These are phyloP conservation scores for Trichoderma aggressivum DNA, from an alignment of 2,329 filamentous ascomycete species.

Conservation along the genomic window DNA sequence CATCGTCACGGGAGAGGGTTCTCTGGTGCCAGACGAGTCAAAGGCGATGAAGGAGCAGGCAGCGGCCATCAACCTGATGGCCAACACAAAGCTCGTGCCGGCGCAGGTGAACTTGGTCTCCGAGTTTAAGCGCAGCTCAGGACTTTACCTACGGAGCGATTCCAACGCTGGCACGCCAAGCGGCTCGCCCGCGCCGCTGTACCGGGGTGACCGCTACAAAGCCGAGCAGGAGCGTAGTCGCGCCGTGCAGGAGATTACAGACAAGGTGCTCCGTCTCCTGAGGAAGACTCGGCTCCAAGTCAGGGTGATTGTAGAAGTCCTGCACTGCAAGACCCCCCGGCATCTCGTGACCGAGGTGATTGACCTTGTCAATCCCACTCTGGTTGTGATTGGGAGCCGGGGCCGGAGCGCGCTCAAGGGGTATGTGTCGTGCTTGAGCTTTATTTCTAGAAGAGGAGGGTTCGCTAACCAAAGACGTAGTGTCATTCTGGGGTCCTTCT, in stretches of 20 bases:
- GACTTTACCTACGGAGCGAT: conserved; percentile 28
- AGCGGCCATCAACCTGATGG: conserved; percentile 64
- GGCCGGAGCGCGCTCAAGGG: conserved; percentile 91
- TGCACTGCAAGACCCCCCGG: conserved; percentile 97
- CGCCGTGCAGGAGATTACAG: conserved; percentile 79
- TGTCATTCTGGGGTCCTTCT: conserved; percentile 92
- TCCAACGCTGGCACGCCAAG: conserved; percentile 34
- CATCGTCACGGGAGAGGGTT: conserved; percentile 46
- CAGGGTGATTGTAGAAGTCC: conserved; percentile 88
- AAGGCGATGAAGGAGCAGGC: conserved; percentile 74
- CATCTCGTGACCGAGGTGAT: conserved; percentile 97
- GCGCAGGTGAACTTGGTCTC: conserved; percentile 33
- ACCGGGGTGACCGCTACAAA: conserved; percentile 50
- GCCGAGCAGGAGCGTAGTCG: conserved; percentile 75
- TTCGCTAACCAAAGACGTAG: conserved; percentile 47
- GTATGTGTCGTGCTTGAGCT: conserved; percentile 48
- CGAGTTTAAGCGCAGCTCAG: conserved; percentile 33
- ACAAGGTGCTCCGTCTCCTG: conserved; percentile 78
- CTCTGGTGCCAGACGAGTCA: conserved; percentile 66
- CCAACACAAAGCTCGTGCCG: conserved; percentile 37
- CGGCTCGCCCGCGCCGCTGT: conserved; percentile 48
- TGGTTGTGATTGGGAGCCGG: conserved; percentile 89
- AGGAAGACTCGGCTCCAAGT: conserved; percentile 92
- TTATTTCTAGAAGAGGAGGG: conserved; percentile 15
- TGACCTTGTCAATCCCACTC: conserved; percentile 82